Evolutionary conservation across 2,329 filamentous ascomycete species (phyloP), one percentile per base, ranked within the genome.

Genomic region (Chrysoporthe puriensis): DNA sequence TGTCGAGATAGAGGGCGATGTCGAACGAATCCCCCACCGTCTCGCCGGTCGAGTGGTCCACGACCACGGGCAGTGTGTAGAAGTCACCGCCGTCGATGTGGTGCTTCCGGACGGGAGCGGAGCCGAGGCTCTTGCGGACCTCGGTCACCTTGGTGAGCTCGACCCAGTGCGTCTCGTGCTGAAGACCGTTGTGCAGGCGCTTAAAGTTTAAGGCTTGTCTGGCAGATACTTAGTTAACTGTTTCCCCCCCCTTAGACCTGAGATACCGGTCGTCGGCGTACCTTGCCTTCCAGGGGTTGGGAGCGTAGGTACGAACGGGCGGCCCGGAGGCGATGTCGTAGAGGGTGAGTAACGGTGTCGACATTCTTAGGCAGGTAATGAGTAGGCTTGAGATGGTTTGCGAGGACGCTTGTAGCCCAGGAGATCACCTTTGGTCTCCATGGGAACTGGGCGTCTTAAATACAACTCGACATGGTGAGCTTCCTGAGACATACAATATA

Each of bases 11-110:
- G 36, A 83, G 76, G 7, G 88, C 89, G 69, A 91, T 91, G 63
- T 90, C 88, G 73, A 90, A 89, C 2, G 87, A 87, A 76, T 91
- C 89, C 5, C 88, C 88, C 2, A 90, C 66, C 0, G 79, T 62
- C 0, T 76, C 68, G 5, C 72, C 43, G 5, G 8, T 26, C 0
- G 40, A 18, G 32, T 56, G 63, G 32, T 69, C 67, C 9, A 69
- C 67, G 42, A 66, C 46, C 2, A 61, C 60, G 21, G 60, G 67
- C 7, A 66, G 32, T 2, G 67, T 69, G 46, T 66, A 62, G 48
- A 69, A 69, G 72, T 88, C 85, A 44, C 77, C 79, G 54, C 87
- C 87, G 71, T 90, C 83, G 16, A 65, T 2, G 70, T 79, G 80
- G 66, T 84, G 83, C 68, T 84, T 85, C 72, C 88, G 86, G 26